These are phyloP conservation scores for Rhododendron henanense DNA, from an alignment of 148 eudicot genomes.

Conservation along the genomic window DNA sequence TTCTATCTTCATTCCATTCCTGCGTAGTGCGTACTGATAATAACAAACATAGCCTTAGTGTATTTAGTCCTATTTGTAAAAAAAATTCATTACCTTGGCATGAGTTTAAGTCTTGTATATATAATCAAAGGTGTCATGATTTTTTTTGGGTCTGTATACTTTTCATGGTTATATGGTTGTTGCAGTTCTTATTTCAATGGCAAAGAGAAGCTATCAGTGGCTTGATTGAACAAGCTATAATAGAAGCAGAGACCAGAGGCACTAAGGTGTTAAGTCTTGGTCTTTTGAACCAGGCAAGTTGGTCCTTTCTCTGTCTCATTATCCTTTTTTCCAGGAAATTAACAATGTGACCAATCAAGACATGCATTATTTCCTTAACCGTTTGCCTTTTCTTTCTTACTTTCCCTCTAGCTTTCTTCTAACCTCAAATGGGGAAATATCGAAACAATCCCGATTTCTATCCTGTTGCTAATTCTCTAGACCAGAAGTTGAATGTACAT, in stretches of 20 bases:
- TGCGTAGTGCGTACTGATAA: not conserved
- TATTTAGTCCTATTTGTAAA: not conserved
- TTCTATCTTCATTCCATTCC: not conserved
- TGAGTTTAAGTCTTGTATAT: not conserved
- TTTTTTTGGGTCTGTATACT: not conserved
- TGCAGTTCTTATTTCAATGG: conserved; percentile 43
- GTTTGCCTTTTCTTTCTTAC: not conserved
- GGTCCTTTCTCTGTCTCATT: not conserved
- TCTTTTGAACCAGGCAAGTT: conserved; percentile 56
- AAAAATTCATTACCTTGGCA: not conserved
- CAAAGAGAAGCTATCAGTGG: conserved; percentile 41
- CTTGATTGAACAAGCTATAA: conserved; percentile 50
- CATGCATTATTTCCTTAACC: not conserved
- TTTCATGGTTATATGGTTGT: conserved; percentile 1
- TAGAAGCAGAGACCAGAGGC: conserved; percentile 51
- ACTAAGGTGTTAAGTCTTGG: conserved; percentile 59
- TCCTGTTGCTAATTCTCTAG: not conserved
- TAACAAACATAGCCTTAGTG: not conserved
- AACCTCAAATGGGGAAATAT: not conserved
- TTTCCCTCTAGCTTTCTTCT: not conserved
- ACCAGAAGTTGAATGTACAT: not conserved
- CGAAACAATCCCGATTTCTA: not conserved
- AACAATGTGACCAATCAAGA: too few species aligned
- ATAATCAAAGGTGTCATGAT: not conserved
- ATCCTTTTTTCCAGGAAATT: not conserved